phyloP scores from a whole-genome alignment of 352 stramenopile genomes.

The Pilasporangium apinafurcum region DNA sequence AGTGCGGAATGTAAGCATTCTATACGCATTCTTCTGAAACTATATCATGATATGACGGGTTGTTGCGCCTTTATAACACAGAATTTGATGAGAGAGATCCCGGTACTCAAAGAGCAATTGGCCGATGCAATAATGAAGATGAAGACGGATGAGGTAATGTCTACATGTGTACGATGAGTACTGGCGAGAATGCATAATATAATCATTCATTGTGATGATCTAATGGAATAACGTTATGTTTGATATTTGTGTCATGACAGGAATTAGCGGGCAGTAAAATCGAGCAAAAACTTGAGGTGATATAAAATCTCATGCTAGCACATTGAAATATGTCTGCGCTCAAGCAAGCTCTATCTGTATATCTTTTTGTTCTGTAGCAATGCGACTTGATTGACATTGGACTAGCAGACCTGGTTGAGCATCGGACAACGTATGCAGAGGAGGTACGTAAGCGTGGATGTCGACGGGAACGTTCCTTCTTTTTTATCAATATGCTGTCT shows the following conservation, averaged over 20 bases:
- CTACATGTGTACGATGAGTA: no score
- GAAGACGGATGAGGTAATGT: slow-evolving; percentile 51
- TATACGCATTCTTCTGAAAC: background rate
- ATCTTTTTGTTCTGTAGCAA: slow-evolving; percentile 34
- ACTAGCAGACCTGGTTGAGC: slow-evolving; percentile 62
- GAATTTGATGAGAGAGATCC: slow-evolving; percentile 62
- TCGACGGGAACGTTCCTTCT: background rate
- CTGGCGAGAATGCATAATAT: no score
- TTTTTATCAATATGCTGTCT: background rate
- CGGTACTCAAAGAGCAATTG: slow-evolving; percentile 45
- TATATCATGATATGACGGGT: slow-evolving; percentile 1
- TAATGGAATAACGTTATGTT: no score
- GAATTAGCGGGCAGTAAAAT: slow-evolving; percentile 51
- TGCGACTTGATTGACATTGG: slow-evolving; percentile 80
- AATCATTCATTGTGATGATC: no score
- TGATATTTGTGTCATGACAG: slow-evolving; percentile 10
- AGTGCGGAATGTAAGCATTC: slow-evolving; percentile 59
- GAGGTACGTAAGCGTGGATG: slow-evolving; percentile 28
- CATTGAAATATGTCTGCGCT: no score
- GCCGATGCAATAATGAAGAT: slow-evolving; percentile 40
- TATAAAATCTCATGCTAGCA: no score
- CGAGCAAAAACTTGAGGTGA: slow-evolving; percentile 68
- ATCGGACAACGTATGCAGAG: slow-evolving; percentile 56
- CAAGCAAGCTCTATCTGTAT: background rate
- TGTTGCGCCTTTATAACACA: slow-evolving; percentile 9